Evolutionary conservation across 805 yeast genomes (phyloP), one percentile per base, ranked within the genome.

Genomic region (Scheffersomyces spartinae): DNA sequence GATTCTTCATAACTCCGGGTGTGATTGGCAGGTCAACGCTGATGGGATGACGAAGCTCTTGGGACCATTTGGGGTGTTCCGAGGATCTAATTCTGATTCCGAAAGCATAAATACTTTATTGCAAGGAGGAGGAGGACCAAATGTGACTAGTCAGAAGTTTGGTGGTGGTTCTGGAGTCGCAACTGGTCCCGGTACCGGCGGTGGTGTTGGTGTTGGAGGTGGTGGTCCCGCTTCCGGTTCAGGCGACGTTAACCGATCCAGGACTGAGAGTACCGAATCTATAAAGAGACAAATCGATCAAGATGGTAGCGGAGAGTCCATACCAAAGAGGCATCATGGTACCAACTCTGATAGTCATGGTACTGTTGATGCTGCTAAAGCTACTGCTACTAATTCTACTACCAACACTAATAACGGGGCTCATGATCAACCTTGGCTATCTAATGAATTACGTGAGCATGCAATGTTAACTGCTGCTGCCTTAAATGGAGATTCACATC

Each of bases 1-100:
- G 2, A 43, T 57, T 4, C 49, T 83, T 13, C 76, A 78, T 17
- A 64, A 66, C 17, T 47, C 59, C 11, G 50, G 59, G 3, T 41
- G 51, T 16, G 54, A 66, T 7, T 46, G 43, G 1, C 44, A 55
- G 14, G 58, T 55, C 3, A 57, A 60, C 20, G 6, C 32, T 13
- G 15, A 24, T 3, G 34, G 25, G 15, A 14, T 15, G 6, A 75
- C 83, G 0, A 61, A 67, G 51, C 40, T 66, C 4, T 49, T 66
- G 22, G 94, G 94, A 1, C 93, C 91, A 9, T 85, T 83, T 56
- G 94, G 93, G 1, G 91, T 82, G 1, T 82, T 84, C 39, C 64
- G 64, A 12, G 28, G 30, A 7, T 9, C n/a, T n/a, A n/a, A n/a
- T n/a, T n/a, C n/a, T n/a, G n/a, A n/a, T n/a, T n/a, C n/a, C n/a